Base-by-base conservation (phyloP, 306 rosid genomes). In the Echinosophora koreensis region DNA sequence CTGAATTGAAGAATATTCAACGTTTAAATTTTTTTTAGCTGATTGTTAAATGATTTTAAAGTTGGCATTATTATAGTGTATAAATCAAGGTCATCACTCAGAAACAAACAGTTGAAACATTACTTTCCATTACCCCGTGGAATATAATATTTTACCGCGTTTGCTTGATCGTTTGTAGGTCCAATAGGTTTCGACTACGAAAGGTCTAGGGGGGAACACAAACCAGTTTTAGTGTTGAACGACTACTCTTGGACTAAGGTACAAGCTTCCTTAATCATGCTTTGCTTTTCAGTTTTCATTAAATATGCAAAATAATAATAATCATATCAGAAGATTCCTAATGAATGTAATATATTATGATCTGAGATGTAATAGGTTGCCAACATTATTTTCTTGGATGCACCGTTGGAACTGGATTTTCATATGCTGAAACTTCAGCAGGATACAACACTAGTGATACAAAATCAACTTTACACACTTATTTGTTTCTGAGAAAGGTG, bases 371-470 rank as follows among this genome's bases (percentile, higher is more conserved):
- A 35, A 0, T 55, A 81, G 84, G 71, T 59, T 50, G 80, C 84
- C 55, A 81, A 56, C 63, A 69, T 81, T 49, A 50, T 81, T 37
- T 81, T 49, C 70, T 54, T 81, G 64, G 84, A 74, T 59, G 70
- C 76, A 38, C 71, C 84, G 0, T 28, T 49, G 84, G 84, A 8
- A 49, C 84, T 17, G 84, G 84, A 30, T 81, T 81, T 63, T 81
- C 84, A 27, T 81, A 81, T 69, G 52, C 84, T 27, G 59, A 32
- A 74, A 52, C 63, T 37, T 49, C 77, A 16, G 34, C 35, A 52
- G 85, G 62, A 69, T 81, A 81, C 73, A 69, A 61, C 50, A 69
- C 59, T n/a, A 52, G 73, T 38, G 85, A 69, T 58, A 30, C 58
- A 39, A 38, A 61, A 50, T 50, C 77, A 8, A 37, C 66, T 17